phyloP scores from a whole-genome alignment of 2,329 filamentous ascomycete genomes.

The Tricladium varicosporioides region DNA sequence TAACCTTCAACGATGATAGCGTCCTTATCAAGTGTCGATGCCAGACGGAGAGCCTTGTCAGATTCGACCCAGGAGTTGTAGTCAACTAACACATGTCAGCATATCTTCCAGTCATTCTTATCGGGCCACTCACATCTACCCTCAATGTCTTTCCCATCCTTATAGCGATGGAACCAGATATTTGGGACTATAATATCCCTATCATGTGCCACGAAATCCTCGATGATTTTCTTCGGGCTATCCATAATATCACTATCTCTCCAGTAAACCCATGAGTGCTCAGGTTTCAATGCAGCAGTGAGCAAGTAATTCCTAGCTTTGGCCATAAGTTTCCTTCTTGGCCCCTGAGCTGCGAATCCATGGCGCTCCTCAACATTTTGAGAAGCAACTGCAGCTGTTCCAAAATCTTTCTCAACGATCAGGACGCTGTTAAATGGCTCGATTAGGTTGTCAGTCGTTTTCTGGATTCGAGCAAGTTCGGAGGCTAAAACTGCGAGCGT shows the following conservation, averaged over 20 bases:
- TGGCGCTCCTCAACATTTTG: slow-evolving; percentile 84
- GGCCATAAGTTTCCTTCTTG: slow-evolving; percentile 86
- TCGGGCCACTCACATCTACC: slow-evolving; percentile 73
- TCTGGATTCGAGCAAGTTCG: slow-evolving; percentile 86
- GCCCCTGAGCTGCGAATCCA: slow-evolving; percentile 81
- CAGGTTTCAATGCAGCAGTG: slow-evolving; percentile 77
- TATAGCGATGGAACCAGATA: slow-evolving; percentile 93
- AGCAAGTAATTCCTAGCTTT: slow-evolving; percentile 90
- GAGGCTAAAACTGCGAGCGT: slow-evolving; percentile 82
- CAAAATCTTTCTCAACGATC: slow-evolving; percentile 91
- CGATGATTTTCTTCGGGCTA: slow-evolving; percentile 80
- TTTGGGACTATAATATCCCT: slow-evolving; percentile 93
- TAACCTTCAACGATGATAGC: slow-evolving; percentile 93
- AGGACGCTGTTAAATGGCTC: slow-evolving; percentile 81
- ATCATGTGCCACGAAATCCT: slow-evolving; percentile 94
- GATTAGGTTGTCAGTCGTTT: slow-evolving; percentile 63
- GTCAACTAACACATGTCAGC: slow-evolving; percentile 62
- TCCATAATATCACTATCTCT: slow-evolving; percentile 95
- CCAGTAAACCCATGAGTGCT: slow-evolving; percentile 99
- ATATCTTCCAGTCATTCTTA: neutral
- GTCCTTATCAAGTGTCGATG: slow-evolving; percentile 72
- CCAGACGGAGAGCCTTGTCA: slow-evolving; percentile 74
- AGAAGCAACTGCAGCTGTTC: slow-evolving; percentile 43
- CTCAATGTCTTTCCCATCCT: slow-evolving; percentile 78
- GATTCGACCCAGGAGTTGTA: slow-evolving; percentile 99